Evolutionary conservation across 1,284 basidiomycete species (phyloP).

Genomic region (Mycena sp.): DNA sequence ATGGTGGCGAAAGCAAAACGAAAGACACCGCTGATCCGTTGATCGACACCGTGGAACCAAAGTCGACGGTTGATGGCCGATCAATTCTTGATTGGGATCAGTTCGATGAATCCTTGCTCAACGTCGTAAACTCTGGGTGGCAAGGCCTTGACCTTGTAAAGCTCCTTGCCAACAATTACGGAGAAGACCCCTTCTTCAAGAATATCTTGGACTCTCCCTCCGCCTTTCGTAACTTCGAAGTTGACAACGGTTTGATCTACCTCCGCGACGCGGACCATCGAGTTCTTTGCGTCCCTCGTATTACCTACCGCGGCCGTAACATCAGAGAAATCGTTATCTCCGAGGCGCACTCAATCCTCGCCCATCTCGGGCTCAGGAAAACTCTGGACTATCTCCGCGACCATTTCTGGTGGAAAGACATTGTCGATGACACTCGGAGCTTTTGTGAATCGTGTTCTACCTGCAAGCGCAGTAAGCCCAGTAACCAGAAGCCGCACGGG

Average conservation of each 20-base stretch:
- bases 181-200: constrained; percentile 34
- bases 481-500: constrained; percentile 45
- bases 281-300: constrained; percentile 47
- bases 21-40: no score
- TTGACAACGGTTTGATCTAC: constrained; percentile 38
- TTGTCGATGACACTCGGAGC: constrained; percentile 36
- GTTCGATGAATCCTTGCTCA: not conserved
- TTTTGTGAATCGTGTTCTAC: constrained; percentile 51
- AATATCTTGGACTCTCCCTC: constrained; percentile 30
- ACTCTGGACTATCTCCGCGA: constrained; percentile 43
- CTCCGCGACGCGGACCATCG: constrained; percentile 24
- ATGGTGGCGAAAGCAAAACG: not conserved
- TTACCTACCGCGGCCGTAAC: constrained; percentile 7
- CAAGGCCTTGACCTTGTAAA: constrained; percentile 29
- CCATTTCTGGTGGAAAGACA: constrained; percentile 46
- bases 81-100: not conserved
- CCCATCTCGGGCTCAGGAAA: constrained; percentile 48
- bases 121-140: not conserved
- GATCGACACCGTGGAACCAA: no score
- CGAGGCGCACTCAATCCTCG: constrained; percentile 48
- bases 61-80: no score
- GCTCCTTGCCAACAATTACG: constrained; percentile 26
- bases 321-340: constrained; percentile 48
- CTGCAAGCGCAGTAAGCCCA: constrained; percentile 40
- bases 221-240: constrained; percentile 39